Evolutionary conservation across 1,284 basidiomycete species (phyloP), one percentile per base, ranked within the genome.

Genomic region (Lignosus rhinocerotis): DNA sequence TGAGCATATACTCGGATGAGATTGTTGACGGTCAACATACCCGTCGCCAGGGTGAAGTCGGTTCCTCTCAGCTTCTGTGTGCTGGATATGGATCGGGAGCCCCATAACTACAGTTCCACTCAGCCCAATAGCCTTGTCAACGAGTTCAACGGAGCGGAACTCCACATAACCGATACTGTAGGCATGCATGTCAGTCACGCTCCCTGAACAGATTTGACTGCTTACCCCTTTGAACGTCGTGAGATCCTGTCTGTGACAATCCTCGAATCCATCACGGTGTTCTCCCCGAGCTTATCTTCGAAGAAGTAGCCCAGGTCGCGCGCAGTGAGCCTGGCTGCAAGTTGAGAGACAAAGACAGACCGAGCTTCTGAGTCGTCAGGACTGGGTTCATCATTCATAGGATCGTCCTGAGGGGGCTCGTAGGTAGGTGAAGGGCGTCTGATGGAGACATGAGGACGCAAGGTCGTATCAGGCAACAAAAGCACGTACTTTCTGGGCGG

Each of bases 251-350:
- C 96, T 11, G 93, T 96, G 43, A 98, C 95, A 69, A 99, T 94
- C 61, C 94, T 83, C 17, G 96, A 94, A 69, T 98, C 96, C 78
- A 94, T 87, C 3, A 99, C 96, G 31, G 92, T 86, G 44, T 89
- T 88, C 75, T 93, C 91, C 30, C 95, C 95, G 34, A 98, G 82
- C 73, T 94, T 95, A 73, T 97, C 93, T 80, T 98, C 96, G 72
- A 99, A 98, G 80, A 99, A 99, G 76, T 96, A 93, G 62, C 95
- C 95, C 73, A 99, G 80, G 79, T 99, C 96, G 70, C 93, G 85
- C 70, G 95, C 94, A 58, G 94, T 96, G 72, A 98, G 87, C 70
- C 94, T 87, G 58, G 94, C 93, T 67, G 96, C 93, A 71, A 99
- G 88, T 78, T 98, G 96, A 69, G 95, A 96, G 73, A 98, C 95